Evolutionary conservation across 306 rosid species (phyloP), one percentile per base, ranked within the genome.

Genomic region (Casuarina glauca): DNA sequence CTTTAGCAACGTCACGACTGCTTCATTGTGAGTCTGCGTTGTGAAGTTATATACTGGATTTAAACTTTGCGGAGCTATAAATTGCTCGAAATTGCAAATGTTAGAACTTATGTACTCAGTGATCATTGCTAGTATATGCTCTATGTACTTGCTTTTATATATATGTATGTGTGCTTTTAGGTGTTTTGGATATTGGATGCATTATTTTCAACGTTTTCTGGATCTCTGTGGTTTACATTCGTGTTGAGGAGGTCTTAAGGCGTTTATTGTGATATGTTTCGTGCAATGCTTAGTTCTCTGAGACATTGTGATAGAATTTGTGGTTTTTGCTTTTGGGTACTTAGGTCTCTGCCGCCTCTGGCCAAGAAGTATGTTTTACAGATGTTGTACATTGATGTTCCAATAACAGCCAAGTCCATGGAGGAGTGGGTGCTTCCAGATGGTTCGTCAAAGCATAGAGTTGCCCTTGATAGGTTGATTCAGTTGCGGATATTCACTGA

Each of bases 381-480:
- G 81, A 81, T 89, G 84, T 79, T 95, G 36, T 91, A 84, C 76
- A 77, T 91, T 78, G 97, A 92, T 73, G 82, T 54, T 76, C 82
- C 88, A 1, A 90, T 95, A 55, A 50, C 86, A 12, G 91, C 93
- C 80, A 92, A 89, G 78, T 83, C 93, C 43, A 86, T 95, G 89
- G 89, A 86, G 85, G 97, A 91, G 82, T 92, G 98, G 98, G 96
- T 95, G 82, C 90, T 95, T 67, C 85, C 93, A 0, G 98, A 92
- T 86, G 97, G 97, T 55, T 78, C 58, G 72, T 89, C 98, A 1
- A 95, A 95, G 85, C 93, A 92, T 81, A 88, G 80, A 85, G 97
- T 95, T 44, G 84, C 98, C 4, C 54, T 92, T 82, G 98, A 95
- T 89, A 88, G 97, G 74, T 86, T 95, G 87, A 85, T 95, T 86